Conservation (phyloP, 345 rosid genomes). For the Corchorus capsularis region DNA sequence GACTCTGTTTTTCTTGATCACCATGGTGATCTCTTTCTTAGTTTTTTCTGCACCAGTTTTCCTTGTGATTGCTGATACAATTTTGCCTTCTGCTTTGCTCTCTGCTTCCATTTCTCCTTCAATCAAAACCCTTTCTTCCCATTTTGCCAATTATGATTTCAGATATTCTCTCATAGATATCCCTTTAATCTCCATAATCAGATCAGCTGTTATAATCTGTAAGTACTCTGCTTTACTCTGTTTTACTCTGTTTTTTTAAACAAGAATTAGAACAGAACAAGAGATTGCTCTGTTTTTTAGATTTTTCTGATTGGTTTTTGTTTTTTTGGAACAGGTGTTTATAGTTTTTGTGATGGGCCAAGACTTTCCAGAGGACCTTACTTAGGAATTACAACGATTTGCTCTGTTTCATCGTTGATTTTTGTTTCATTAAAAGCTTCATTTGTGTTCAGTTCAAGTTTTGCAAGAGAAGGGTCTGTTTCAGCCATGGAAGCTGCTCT, state of each 20-base stretch:
- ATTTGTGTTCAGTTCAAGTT: conserved; percentile 55
- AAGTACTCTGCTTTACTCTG: conserved; percentile 28
- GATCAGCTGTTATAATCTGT: conserved; percentile 92
- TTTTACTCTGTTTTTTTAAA: no score
- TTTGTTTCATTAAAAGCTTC: conserved; percentile 81
- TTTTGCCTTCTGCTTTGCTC: conserved; percentile 79
- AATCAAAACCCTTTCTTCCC: conserved; percentile 27
- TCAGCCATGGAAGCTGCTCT: conserved; percentile 68
- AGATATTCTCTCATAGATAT: conserved; percentile 84
- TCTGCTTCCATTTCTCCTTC: conserved; percentile 55
- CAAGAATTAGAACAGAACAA: no score
- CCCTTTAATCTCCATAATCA: conserved; percentile 68
- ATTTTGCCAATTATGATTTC: conserved; percentile 40
- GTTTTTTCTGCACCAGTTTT: conserved; percentile 83
- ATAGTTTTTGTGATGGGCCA: conserved; percentile 87
- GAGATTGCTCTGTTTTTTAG: background rate
- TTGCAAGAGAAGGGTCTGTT: conserved; percentile 43
- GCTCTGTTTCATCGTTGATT: conserved; percentile 67
- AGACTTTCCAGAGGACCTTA: conserved; percentile 78
- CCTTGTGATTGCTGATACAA: conserved; percentile 72
- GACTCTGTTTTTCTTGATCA: conserved; percentile 68
- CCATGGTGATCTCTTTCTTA: conserved; percentile 76
- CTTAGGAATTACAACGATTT: conserved; percentile 63
- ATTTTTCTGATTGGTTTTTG: background rate
- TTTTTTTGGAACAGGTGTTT: conserved; percentile 54